Base-by-base conservation (phyloP, 345 rosid species). In the Citrus maxima region DNA sequence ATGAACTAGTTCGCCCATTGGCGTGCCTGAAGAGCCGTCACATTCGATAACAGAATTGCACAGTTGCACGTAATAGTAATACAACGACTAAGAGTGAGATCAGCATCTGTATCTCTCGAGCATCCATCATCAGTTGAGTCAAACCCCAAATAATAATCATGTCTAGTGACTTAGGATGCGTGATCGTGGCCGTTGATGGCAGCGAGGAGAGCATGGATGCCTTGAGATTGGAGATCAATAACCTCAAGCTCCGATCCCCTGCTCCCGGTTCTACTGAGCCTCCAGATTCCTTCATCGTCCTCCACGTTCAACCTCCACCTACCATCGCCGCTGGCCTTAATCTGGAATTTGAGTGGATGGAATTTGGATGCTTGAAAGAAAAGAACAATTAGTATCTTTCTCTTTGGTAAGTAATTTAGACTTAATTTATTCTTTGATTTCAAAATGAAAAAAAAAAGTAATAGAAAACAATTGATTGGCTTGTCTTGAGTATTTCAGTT, bases 121-220 rank as follows among this genome's bases (percentile, higher is more conserved):
- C 59, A 27, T 16, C 73, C 27, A 7, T 37, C 30, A 21, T 13
- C 61, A 24, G 7, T 4, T 19, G 35, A 68, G 67, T 69, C 42
- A 81, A 81, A 65, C n/a, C 60, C 76, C 63, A 10, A 37, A 27
- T 46, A 78, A 22, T 70, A 74, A 72, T 35, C 80, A 89, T 91
- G 79, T 13, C 92, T 27, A 87, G 92, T 13, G 87, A 91, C 67
- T 80, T 93, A 68, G 87, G 85, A 37, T 84, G 88, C 82, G 97
- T 93, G 81, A 82, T 92, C 68, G 88, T 93, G 49, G 88, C 97
- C 64, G 97, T 93, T 5, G 97, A 93, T 83, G 95, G 98, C 82
- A 92, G 90, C 87, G 94, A 96, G 75, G 91, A 91, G 84, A 93
- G 99, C 88, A 92, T 96, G 97, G 82, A 84, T 83, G 93, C 98